phyloP scores from a whole-genome alignment of 352 stramenopile genomes.

The Globisporangium spinosum region DNA sequence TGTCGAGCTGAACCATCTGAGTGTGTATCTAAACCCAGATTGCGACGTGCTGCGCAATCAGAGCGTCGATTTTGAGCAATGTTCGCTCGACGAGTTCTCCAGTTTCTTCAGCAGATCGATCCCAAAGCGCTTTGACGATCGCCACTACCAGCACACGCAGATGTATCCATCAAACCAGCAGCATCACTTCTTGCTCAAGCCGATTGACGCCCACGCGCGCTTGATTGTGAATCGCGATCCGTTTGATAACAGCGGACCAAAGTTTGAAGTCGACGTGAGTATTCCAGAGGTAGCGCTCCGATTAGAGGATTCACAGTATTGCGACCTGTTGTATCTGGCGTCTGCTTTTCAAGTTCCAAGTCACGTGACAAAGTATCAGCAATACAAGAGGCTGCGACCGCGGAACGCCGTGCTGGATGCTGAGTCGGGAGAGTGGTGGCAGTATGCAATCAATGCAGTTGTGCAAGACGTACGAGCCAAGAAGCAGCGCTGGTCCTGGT shows the following conservation, averaged over 20 bases:
- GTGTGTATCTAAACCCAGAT: constrained; percentile 81
- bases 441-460: constrained; percentile 69
- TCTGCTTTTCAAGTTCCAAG: constrained; percentile 68
- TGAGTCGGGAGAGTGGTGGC: constrained; percentile 65
- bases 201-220: constrained; percentile 72
- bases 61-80: constrained; percentile 59
- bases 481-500: constrained; percentile 72
- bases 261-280: constrained; percentile 79
- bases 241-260: constrained; percentile 67
- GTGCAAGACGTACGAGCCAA: constrained; percentile 59
- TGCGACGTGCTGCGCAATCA: constrained; percentile 59
- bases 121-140: constrained; percentile 80
- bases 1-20: constrained; percentile 86
- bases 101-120: constrained; percentile 74
- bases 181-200: constrained; percentile 84
- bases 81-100: constrained; percentile 74
- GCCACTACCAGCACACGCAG: constrained; percentile 55
- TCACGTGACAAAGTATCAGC: constrained; percentile 75
- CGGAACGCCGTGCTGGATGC: constrained; percentile 45
- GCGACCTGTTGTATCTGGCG: constrained; percentile 77
- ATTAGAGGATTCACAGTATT: constrained; percentile 86
- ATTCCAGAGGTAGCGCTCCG: constrained; percentile 76
- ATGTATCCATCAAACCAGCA: constrained; percentile 69
- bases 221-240: constrained; percentile 83
- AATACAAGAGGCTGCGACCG: constrained; percentile 72